Percentiles rank a stretch among this genome's conserved stretches.
phyloP scores from a whole-genome alignment of 2,329 filamentous ascomycete genomes.

The Hymenoscyphus repandus region DNA sequence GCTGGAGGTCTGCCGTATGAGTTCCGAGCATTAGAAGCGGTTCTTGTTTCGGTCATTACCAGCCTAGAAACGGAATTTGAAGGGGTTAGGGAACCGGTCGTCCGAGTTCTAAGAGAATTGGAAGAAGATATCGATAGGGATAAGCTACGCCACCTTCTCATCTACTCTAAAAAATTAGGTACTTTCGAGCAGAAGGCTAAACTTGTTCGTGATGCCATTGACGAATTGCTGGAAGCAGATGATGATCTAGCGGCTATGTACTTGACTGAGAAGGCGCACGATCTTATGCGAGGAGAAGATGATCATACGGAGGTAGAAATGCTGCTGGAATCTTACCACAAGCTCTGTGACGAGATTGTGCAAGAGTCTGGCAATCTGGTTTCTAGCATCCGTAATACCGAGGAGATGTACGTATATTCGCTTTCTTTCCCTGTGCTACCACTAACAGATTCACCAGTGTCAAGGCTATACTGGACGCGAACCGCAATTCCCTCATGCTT shows the following conservation, averaged over 20 bases:
- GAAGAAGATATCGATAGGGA: constrained; percentile 97
- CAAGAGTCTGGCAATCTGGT: constrained; percentile 91
- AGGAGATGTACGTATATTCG: constrained; percentile 75
- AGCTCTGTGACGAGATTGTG: constrained; percentile 95
- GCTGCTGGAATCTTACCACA: constrained; percentile 94
- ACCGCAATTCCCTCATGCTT: constrained; percentile 96
- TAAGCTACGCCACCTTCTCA: constrained; percentile 83
- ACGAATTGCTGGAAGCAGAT: constrained; percentile 91
- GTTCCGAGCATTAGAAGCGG: constrained; percentile 90
- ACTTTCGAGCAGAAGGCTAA: constrained; percentile 97
- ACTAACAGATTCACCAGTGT: constrained; percentile 50
- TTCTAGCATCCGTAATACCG: constrained; percentile 92
- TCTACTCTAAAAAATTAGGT: constrained; percentile 90
- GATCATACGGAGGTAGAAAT: constrained; percentile 97
- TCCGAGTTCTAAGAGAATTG: constrained; percentile 79
- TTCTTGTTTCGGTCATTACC: constrained; percentile 87
- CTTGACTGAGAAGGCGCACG: constrained; percentile 77
- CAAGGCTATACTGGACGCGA: constrained; percentile 94
- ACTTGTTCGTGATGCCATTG: constrained; percentile 88
- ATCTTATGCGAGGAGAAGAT: constrained; percentile 67
- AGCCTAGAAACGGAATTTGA: constrained; percentile 94
- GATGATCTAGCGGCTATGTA: constrained; percentile 96
- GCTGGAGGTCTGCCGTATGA: constrained; percentile 79
- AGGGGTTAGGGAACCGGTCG: constrained; percentile 85
- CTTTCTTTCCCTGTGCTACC: constrained; percentile 4